Evolutionary conservation across 202 grass and related monocot genomes (phyloP), one percentile per base, ranked within the genome.

Genomic region (Bolboschoenoplectus hybrid): DNA sequence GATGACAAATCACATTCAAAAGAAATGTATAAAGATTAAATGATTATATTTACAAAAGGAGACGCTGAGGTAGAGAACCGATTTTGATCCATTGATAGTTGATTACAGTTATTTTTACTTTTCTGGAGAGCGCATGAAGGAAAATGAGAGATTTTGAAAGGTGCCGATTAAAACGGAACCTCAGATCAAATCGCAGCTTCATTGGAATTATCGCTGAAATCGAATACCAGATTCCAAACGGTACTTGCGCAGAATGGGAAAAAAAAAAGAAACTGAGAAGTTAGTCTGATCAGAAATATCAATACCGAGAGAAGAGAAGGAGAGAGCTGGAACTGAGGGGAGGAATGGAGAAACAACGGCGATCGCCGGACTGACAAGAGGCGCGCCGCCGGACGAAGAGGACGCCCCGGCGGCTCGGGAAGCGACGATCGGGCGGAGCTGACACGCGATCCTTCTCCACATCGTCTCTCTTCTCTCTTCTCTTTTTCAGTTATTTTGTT

Each of bases 261-360:
- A 47, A 49, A 49, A 47, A 11, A 43, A 49, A 72, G 2, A 69
- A n/a, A 43, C 5, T 70, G 6, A 44, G 43, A 26, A 43, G 6
- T 6, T 45, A 13, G 3, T 73, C 7, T 55, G 20, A 47, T 52
- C 12, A 47, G 49, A 77, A 50, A 68, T 32, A 44, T 67, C 20
- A 9, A 9, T 84, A 84, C 81, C 81, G 63, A 84, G 81, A 56
- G 81, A 71, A 41, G 81, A 84, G 81, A 84, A 70, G 58, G 81
- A 84, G 9, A 84, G 34, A 35, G 63, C 32, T 9, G 63, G 65
- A 68, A 84, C 5, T 14, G 65, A 84, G 61, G 52, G 2, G 34
- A 11, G 52, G 13, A 81, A 81, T 11, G 61, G 5, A 60, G 80
- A 60, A 65, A 40, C 40, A 11, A 36, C 7, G 16, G 6, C 64